Percentiles rank a stretch among this genome's conserved stretches.
These are phyloP conservation scores for Pichia nanzhaoensis DNA, from an alignment of 805 yeast genomes.

Conservation along the genomic window DNA sequence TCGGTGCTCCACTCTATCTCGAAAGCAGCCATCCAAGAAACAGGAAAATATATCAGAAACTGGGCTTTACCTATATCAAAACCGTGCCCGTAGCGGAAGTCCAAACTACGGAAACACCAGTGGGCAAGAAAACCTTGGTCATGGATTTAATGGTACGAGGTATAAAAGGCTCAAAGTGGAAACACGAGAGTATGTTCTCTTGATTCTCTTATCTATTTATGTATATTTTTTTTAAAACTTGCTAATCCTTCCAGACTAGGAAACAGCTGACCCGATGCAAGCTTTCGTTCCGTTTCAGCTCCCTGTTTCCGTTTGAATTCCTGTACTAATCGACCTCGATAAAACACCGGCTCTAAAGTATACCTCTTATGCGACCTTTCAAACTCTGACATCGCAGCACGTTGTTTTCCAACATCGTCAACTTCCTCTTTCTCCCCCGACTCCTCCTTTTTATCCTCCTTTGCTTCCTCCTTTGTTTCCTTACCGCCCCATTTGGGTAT, in stretches of 20 bases:
- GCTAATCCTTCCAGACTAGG: slow-evolving; percentile 30
- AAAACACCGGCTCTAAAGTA: slow-evolving; percentile 36
- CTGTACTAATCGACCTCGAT: slow-evolving; percentile 34
- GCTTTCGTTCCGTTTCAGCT: slow-evolving; percentile 27
- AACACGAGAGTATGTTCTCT: slow-evolving; percentile 13
- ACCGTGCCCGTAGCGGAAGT: slow-evolving; percentile 32
- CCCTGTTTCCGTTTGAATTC: slow-evolving; percentile 31
- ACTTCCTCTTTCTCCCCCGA: slow-evolving; percentile 6
- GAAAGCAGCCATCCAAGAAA: slow-evolving; percentile 53
- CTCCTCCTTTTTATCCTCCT: slow-evolving; percentile 1
- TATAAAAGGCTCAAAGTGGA: slow-evolving; percentile 32
- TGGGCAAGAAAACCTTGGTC: slow-evolving; percentile 21
- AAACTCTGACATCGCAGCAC: slow-evolving; percentile 12
- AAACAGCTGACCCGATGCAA: slow-evolving; percentile 34
- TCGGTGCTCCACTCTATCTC: slow-evolving; percentile 38
- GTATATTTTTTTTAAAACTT: slow-evolving; percentile 3
- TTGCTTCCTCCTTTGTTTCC: neutral
- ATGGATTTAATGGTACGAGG: slow-evolving; percentile 37
- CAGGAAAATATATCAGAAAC: slow-evolving; percentile 44
- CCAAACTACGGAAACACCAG: slow-evolving; percentile 20
- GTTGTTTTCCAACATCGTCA: slow-evolving; percentile 18
- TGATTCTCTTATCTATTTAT: neutral
- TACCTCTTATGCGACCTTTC: slow-evolving; percentile 30
- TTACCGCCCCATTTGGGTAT: neutral
- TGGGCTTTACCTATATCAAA: slow-evolving; percentile 41